Evolutionary conservation across 1,139 yeast genomes (phyloP), one percentile per base, ranked within the genome.

Genomic region (Candida gigantensis): DNA sequence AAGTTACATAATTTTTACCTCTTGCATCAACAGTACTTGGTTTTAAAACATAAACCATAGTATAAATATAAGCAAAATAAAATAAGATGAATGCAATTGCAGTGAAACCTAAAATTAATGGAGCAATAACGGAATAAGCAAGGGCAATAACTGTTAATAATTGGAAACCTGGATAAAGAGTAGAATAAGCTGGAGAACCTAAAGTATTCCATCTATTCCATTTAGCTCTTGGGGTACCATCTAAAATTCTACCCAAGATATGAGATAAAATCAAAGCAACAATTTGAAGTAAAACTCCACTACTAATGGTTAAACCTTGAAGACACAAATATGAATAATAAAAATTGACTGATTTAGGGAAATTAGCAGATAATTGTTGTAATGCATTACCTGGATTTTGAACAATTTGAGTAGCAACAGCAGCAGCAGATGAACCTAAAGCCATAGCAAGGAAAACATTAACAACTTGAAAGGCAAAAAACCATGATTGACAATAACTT

Each of bases 381-480:
- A 82, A 71, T 4, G 84, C 85, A 24, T 61, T 51, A 3, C 62
- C 44, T 24, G 90, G 89, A 11, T 79, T 57, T 13, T 70, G 58
- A 36, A 81, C 77, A 41, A 79, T 75, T 10, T 72, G 62, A 6
- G 79, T 77, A 3, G 83, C 81, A 2, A 92, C 72, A 9, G 95
- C 69, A 10, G 95, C 86, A 28, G 75, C 74, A 32, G 96, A 79
- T 9, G 96, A 86, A 14, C 95, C 72, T 41, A 87, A 59, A 1
- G 97, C 87, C 36, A 87, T 75, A 36, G 89, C 89, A 44, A 90
- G 61, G 62, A 90, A 90, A 12, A 72, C 87, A 57, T 90, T 89
- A 31, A 90, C 80, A 36, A 88, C 90, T 62, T 85, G 92, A 77
- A 90, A 90, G 2, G 89, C 95, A 64, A 76, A 92, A 60, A 70